Evolutionary conservation across 495 filamentous ascomycete genomes (phyloP).

Genomic region (Bacidia gigantensis): DNA sequence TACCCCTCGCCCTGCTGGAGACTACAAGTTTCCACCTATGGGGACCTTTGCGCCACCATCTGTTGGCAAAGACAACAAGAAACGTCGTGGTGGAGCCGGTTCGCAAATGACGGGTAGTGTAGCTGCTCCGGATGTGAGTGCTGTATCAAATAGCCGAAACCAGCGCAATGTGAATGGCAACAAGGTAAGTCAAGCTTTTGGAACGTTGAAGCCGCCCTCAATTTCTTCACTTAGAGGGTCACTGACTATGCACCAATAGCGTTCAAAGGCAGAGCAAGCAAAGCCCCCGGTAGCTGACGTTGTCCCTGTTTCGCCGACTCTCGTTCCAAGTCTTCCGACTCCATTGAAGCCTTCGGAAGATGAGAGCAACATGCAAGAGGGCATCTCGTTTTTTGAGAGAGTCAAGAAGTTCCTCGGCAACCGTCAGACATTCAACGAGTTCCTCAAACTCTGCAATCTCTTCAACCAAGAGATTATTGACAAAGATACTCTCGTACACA

Average conservation of each 20-base stretch:
- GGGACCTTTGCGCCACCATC: slow-evolving; percentile 83
- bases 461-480: slow-evolving; percentile 85
- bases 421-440: slow-evolving; percentile 81
- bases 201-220: background rate
- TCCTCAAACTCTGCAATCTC: slow-evolving; percentile 88
- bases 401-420: slow-evolving; percentile 94
- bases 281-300: slow-evolving; percentile 51
- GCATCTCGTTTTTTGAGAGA: slow-evolving; percentile 85
- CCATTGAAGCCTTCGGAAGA: slow-evolving; percentile 58
- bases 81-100: slow-evolving; percentile 41
- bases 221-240: background rate
- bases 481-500: slow-evolving; percentile 61
- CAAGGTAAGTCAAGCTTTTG: slow-evolving; percentile 29
- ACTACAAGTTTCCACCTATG: slow-evolving; percentile 74
- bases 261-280: slow-evolving; percentile 47
- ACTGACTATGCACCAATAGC: slow-evolving; percentile 30
- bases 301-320: slow-evolving; percentile 65
- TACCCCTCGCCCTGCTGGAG: slow-evolving; percentile 31
- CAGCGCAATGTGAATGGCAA: slow-evolving; percentile 29
- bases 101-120: slow-evolving; percentile 20
- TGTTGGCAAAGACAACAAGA: slow-evolving; percentile 69
- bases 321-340: slow-evolving; percentile 76
- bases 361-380: slow-evolving; percentile 54
- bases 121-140: slow-evolving; percentile 9
- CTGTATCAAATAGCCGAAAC: slow-evolving; percentile 13